Evolutionary conservation across 441 rosid species (phyloP), one percentile per base, ranked within the genome.

Genomic region (Adansonia madagascariensis): DNA sequence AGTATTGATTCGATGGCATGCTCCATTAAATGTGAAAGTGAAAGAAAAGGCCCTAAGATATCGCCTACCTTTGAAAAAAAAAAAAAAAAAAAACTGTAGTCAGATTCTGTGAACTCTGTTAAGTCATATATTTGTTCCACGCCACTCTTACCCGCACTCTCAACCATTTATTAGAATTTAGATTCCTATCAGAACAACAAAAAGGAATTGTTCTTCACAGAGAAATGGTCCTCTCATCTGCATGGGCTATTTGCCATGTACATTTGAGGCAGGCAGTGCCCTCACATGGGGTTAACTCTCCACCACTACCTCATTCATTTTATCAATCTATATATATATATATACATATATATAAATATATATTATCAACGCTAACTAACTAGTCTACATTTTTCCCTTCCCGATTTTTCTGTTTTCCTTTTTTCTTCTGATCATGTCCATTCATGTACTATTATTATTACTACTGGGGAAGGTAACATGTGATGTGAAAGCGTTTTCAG

Each of bases 281-380:
- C 14, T 85, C 86, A 83, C 83, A 78, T 83, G 85, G 24, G 2
- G 60, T 31, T 15, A 10, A 50, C 68, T 72, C 81, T 52, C 47
- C 66, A 44, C 82, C 76, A 63, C 76, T n/a, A 60, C 43, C 31
- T 27, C 31, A 27, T 27, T 27, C 31, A 27, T 27, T 27, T 27
- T 27, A 27, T 27, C 31, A 0, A 27, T 27, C 31, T 27, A 27
- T 27, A 27, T 27, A 27, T 27, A 27, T 27, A 27, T 27, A 1
- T 2, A 27, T 27, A n/a, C n/a, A n/a, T n/a, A n/a, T n/a, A n/a
- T n/a, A n/a, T n/a, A n/a, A n/a, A 27, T 27, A 1, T 27, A 27
- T 27, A 27, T 27, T 27, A 27, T 27, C 31, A 27, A 27, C 31
- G 31, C 31, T 27, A 27, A 27, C 31, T 27, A 27, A 27, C 31